These are phyloP conservation scores for Biscutella auriculata DNA, from an alignment of 441 rosid genomes.

Conservation along the genomic window DNA sequence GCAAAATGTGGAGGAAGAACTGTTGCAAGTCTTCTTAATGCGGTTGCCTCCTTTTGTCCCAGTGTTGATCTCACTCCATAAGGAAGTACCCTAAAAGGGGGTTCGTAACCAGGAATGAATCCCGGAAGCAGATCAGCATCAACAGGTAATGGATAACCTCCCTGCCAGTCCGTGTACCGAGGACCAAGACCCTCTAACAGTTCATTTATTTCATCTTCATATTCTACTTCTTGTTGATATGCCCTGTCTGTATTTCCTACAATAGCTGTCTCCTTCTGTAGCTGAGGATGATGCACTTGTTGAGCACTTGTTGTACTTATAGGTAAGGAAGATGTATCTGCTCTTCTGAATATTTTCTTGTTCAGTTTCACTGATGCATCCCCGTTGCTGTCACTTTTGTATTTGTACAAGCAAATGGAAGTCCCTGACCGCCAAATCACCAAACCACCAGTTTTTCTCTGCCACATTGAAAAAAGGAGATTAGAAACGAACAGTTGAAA, in stretches of 20 bases:
- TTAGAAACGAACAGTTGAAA: not conserved
- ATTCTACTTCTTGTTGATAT: slow-evolving; percentile 32
- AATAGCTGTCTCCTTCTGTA: slow-evolving; percentile 17
- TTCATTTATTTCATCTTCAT: slow-evolving; percentile 70
- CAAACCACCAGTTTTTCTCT: slow-evolving; percentile 93
- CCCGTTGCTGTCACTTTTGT: slow-evolving; percentile 58
- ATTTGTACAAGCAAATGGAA: slow-evolving; percentile 60
- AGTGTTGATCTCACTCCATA: slow-evolving; percentile 69
- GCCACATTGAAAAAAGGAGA: slow-evolving; percentile 7
- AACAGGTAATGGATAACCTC: slow-evolving; percentile 69
- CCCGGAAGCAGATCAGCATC: slow-evolving; percentile 94
- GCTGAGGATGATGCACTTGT: slow-evolving; percentile 22
- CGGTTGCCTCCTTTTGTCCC: slow-evolving; percentile 51
- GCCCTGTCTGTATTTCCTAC: slow-evolving; percentile 24
- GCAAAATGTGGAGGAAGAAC: slow-evolving; percentile 92
- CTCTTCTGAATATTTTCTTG: slow-evolving; percentile 29
- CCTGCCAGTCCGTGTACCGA: slow-evolving; percentile 77
- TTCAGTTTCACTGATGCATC: slow-evolving; percentile 34
- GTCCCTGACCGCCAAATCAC: slow-evolving; percentile 95
- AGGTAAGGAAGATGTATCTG: slow-evolving; percentile 12
- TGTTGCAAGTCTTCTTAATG: slow-evolving; percentile 67
- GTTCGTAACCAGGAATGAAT: slow-evolving; percentile 59
- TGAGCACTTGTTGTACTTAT: slow-evolving; percentile 1
- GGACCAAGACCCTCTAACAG: slow-evolving; percentile 74
- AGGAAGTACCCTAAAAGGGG: slow-evolving; percentile 82